Base-by-base conservation (phyloP, 73 alveolate genomes). In the Chromera velia region DNA sequence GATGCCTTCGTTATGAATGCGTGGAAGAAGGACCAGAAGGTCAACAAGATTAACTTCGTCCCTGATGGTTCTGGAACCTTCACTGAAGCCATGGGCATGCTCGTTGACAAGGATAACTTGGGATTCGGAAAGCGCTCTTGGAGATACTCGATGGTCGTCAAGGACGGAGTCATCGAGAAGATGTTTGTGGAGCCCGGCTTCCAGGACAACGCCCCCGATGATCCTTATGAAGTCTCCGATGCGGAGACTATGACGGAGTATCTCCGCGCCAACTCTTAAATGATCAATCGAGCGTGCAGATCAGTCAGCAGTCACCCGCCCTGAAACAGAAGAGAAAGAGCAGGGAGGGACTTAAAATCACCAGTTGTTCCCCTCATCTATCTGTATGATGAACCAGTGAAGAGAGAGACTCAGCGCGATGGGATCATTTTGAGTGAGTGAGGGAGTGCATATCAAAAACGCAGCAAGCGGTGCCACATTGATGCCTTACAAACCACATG, bases 31-130 rank as follows among this genome's bases (percentile, higher is more conserved):
- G 55, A 4, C 22, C 55, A 40, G 13, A 40, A 40, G 22, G 55
- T 40, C 22, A 40, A 13, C 55, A 13, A 4, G 73, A 32, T 66
- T 27, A 66, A 66, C 46, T 45, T 66, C 19, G 10, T 66, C 27
- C 73, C 73, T 32, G 73, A 66, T 9, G 73, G 73, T 0, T n/a
- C 45, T 13, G 29, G 73, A 34, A 10, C 0, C 30, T 66, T 66
- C 73, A 66, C 73, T 32, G 40, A 32, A 17, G 73, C 46, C 73
- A 66, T 66, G 73, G 73, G 73, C 73, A 66, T 66, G 73, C 32
- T 32, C 28, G 55, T 40, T 4, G 47, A 27, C 73, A 27, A 32
- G 73, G 73, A 66, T 45, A 32, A 66, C 40, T 45, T 29, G 32
- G 73, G 73, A 34, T 66, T 66, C 27, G 73, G 73, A 34, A 32